A percentile compares a stretch with the other conserved stretches of the same genome.
phyloP scores from a whole-genome alignment of 2,329 filamentous ascomycete species.

The Xylariaceae sp. region DNA sequence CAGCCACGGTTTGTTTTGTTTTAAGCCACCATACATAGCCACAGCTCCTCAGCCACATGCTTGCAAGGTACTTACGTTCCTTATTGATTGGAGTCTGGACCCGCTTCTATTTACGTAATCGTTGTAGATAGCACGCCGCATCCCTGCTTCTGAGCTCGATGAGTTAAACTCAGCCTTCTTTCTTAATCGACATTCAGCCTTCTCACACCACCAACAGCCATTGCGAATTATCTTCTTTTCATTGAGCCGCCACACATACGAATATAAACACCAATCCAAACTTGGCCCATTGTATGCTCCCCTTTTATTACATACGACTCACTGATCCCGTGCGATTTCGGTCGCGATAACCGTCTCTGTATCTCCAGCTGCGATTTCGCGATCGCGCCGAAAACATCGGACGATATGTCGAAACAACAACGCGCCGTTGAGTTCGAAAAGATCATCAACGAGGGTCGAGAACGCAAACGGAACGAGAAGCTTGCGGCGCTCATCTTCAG shows the following conservation, averaged over 20 bases:
- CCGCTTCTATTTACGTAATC: neutral
- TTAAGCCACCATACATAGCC: slow-evolving; percentile 5
- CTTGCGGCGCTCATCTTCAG: slow-evolving; percentile 70
- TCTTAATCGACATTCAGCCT: neutral
- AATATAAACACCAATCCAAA: neutral
- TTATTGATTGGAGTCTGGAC: too few species aligned
- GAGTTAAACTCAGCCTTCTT: neutral
- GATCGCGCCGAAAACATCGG: neutral
- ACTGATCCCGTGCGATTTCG: neutral
- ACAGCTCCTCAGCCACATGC: neutral
- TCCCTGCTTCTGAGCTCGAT: neutral
- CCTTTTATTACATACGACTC: neutral
- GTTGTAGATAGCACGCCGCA: neutral
- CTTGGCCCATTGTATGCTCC: neutral
- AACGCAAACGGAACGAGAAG: slow-evolving; percentile 64
- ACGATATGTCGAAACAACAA: slow-evolving; percentile 34
- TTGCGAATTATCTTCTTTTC: neutral
- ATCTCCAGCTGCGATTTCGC: neutral
- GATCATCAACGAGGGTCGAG: slow-evolving; percentile 44
- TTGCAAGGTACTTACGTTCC: too few species aligned
- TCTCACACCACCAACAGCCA: neutral
- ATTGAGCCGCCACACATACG: neutral
- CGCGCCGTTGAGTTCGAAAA: slow-evolving; percentile 15
- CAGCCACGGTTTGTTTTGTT: too few species aligned
- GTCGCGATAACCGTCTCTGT: neutral